These are phyloP conservation scores for Berkeleyomyces rouxiae DNA, from an alignment of 2,329 filamentous ascomycete genomes.

Conservation along the genomic window DNA sequence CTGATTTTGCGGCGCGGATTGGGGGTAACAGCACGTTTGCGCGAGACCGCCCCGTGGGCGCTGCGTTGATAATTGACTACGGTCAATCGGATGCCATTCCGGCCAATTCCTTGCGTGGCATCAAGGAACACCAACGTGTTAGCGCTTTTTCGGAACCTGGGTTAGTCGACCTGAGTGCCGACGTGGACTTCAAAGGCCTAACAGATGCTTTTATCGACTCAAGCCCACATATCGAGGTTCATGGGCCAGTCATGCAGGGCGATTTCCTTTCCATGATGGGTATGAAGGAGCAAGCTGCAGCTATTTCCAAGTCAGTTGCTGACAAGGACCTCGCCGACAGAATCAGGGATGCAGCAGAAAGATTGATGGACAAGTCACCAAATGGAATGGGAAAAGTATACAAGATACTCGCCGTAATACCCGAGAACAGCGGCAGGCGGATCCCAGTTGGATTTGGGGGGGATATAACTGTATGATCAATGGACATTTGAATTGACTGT, in stretches of 20 bases:
- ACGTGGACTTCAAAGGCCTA: conserved; percentile 82
- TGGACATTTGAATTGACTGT: not conserved
- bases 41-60: conserved; percentile 32
- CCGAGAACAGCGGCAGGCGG: conserved; percentile 56
- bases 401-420: conserved; percentile 80
- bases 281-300: conserved; percentile 56
- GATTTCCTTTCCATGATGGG: conserved; percentile 68
- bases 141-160: conserved; percentile 69
- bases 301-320: conserved; percentile 32
- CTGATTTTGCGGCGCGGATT: conserved; percentile 71
- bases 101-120: conserved; percentile 78
- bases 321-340: conserved; percentile 30
- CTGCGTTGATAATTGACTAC: conserved; percentile 92
- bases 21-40: conserved; percentile 39
- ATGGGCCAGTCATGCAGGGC: conserved; percentile 78
- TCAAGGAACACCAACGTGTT: conserved; percentile 57
- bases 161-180: conserved; percentile 72
- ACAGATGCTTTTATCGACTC: conserved; percentile 66
- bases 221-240: conserved; percentile 70
- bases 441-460: conserved; percentile 88
- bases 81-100: conserved; percentile 57
- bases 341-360: conserved; percentile 58
- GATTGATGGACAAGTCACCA: conserved; percentile 67
- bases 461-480: conserved; percentile 25
- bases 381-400: conserved; percentile 90